Evolutionary conservation across 805 yeast species (phyloP).

Genomic region (Lachancea sp.): DNA sequence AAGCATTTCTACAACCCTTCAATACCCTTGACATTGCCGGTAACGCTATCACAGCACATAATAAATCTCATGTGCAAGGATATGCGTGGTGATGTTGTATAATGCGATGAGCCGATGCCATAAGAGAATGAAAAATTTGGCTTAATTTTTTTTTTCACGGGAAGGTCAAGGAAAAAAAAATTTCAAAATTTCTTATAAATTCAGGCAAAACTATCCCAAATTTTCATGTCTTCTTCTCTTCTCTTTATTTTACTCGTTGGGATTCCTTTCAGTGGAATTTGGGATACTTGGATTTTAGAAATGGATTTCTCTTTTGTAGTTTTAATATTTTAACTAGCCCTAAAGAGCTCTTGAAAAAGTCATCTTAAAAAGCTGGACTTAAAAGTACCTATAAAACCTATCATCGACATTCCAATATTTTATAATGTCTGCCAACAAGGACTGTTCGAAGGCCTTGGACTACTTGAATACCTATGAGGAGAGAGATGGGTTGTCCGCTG

Average conservation of each 20-base stretch:
- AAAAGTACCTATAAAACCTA: background rate
- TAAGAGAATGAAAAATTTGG: background rate
- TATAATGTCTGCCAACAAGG: slow-evolving; percentile 31
- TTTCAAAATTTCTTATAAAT: background rate
- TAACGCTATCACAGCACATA: too few species aligned
- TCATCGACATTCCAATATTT: background rate
- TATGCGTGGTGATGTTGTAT: too few species aligned
- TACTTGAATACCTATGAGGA: slow-evolving; percentile 56
- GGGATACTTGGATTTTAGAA: slow-evolving; percentile 5
- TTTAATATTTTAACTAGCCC: background rate
- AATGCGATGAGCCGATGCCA: background rate
- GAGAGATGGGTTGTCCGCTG: slow-evolving; percentile 81
- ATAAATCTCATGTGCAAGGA: too few species aligned
- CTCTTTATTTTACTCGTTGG: slow-evolving; percentile 1
- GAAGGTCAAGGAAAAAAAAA: background rate
- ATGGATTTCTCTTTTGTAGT: slow-evolving; percentile 2
- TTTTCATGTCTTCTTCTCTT: background rate
- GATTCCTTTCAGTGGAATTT: slow-evolving; percentile 8
- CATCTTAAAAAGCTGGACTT: background rate
- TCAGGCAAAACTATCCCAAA: background rate
- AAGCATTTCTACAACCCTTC: too few species aligned
- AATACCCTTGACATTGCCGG: too few species aligned
- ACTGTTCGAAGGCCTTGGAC: slow-evolving; percentile 57
- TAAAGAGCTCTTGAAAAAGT: background rate
- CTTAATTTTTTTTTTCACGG: background rate